Conservation (phyloP, 345 rosid species). For the Gossypium thurberi region DNA sequence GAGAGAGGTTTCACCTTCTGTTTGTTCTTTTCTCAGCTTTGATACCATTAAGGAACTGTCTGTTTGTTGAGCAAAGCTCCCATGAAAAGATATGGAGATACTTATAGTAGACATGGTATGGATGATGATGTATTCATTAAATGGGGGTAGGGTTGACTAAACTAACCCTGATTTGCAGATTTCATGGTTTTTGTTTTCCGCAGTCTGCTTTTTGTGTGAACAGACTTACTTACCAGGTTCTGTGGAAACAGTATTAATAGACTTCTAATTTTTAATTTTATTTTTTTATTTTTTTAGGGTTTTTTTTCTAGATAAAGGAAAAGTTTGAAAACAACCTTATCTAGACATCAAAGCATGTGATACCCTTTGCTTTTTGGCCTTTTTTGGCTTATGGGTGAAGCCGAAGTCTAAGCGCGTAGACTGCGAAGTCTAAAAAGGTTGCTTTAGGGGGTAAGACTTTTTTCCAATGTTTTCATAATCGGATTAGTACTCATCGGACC, state of each 20-base stretch:
- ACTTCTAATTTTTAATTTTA: too few relatives aligned
- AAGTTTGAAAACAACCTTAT: background rate
- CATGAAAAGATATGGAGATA: background rate
- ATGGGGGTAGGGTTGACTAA: background rate
- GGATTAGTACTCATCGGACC: too few relatives aligned
- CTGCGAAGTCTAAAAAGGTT: too few relatives aligned
- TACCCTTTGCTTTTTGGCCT: background rate
- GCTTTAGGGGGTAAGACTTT: too few relatives aligned
- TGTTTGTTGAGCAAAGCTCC: background rate
- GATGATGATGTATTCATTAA: background rate
- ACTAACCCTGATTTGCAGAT: conserved; percentile 1
- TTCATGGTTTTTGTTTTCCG: background rate
- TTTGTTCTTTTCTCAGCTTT: too few relatives aligned
- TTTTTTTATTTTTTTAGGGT: too few relatives aligned
- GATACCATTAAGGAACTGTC: too few relatives aligned
- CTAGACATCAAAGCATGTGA: background rate
- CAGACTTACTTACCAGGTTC: background rate
- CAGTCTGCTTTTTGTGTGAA: background rate
- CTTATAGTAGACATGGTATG: conserved; percentile 10
- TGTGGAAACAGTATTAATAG: background rate
- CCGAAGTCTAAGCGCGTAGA: background rate
- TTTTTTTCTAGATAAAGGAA: too few relatives aligned
- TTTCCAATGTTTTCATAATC: too few relatives aligned
- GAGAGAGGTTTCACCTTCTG: too few relatives aligned
- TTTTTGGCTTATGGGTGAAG: background rate